Percentiles rank a stretch among this genome's conserved stretches.
Conservation (phyloP, 805 yeast species). For the Candida silvicultrix region DNA sequence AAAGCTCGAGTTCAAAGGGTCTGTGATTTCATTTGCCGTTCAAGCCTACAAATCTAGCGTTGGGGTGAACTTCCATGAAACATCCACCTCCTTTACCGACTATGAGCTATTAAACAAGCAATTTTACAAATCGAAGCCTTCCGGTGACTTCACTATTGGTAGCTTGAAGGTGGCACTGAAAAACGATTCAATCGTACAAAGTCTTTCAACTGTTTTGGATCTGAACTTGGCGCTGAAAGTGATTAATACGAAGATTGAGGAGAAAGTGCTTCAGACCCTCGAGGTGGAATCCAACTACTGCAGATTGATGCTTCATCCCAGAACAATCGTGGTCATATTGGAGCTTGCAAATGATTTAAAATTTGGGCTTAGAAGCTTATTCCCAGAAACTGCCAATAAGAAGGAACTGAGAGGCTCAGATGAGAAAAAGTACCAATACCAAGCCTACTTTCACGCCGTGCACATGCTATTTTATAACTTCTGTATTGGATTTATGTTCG, state of each 20-base stretch:
- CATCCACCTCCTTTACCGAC: background rate
- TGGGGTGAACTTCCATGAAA: background rate
- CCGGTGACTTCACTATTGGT: conserved; percentile 17
- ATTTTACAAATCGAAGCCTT: conserved; percentile 3
- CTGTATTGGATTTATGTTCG: conserved; percentile 77
- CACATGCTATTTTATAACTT: conserved; percentile 57
- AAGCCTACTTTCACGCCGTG: conserved; percentile 36
- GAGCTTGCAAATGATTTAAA: conserved; percentile 26
- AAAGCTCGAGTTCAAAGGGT: background rate
- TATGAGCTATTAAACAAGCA: background rate
- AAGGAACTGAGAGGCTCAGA: background rate
- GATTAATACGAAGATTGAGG: conserved; percentile 28
- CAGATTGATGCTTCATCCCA: conserved; percentile 52
- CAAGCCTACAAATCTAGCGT: background rate
- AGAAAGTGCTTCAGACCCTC: conserved; percentile 32
- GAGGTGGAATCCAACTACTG: conserved; percentile 55
- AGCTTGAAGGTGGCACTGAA: conserved; percentile 25
- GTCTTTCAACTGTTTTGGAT: conserved; percentile 38
- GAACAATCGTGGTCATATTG: conserved; percentile 34
- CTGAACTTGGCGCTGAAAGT: conserved; percentile 38
- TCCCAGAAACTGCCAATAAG: background rate
- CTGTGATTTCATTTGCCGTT: background rate
- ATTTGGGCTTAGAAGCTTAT: background rate
- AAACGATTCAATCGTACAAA: conserved; percentile 26
- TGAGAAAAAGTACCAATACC: background rate